Evolutionary conservation across 1,284 basidiomycete genomes (phyloP), one percentile per base, ranked within the genome.

Genomic region (Ceratobasidium sp.): DNA sequence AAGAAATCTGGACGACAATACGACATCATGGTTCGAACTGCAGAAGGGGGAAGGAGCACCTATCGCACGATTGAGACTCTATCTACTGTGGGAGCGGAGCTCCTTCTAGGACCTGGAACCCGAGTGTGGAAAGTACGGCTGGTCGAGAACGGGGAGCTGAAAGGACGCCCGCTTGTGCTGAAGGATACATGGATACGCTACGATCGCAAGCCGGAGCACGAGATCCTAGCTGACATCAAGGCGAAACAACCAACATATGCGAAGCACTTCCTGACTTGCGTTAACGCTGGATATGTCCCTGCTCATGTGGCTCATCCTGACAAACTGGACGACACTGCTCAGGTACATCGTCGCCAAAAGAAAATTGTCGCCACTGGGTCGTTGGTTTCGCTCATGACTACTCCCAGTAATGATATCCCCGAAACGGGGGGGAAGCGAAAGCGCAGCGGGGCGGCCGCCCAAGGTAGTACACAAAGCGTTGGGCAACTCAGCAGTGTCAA

Each of bases 41-140:
- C 6, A 41, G 36, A 4, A 41, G 36, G 11, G 36, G 36, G 11
- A 4, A 41, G 11, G 4, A 41, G 36, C 11, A 41, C 36, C 36
- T 71, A 57, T 17, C 54, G 53, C 53, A 57, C 53, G 4, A 5
- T 50, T 15, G 22, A 24, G 17, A 50, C 53, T 33, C 53, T 47
- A n/a, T 27, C 51, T n/a, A 41, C 54, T 8, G n/a, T 45, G 8
- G 66, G 36, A 7, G 41, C 53, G 17, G 36, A 59, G 11, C 44
- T 17, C 14, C 11, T 59, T 5, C 41, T 31, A 14, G 66, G 53
- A 11, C 53, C 44, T 31, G 66, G 66, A 22, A 71, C 66, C 27
- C 66, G 66, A 7, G 66, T 71, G 7, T 71, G 66, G 53, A 47
- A 48, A 24, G 66, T 54, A 11, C 66, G 41, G 9, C 65, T 54